Evolutionary conservation across 2,329 filamentous ascomycete genomes (phyloP), one percentile per base, ranked within the genome.

Genomic region (Ophiostoma perfectum): DNA sequence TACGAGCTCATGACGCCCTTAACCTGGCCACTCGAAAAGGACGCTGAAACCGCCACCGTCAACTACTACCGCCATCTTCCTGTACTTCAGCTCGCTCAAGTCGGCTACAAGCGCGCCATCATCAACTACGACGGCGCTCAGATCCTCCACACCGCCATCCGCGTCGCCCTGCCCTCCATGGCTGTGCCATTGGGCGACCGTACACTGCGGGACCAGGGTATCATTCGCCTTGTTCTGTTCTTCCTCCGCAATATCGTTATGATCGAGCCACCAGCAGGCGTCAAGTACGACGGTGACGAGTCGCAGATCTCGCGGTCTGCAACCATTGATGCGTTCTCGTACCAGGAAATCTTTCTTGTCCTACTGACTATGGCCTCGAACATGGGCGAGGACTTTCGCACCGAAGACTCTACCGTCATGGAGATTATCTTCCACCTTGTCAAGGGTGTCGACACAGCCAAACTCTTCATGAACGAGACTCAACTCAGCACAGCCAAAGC

Each of bases 31-130:
- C 84, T 97, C 75, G 92, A 97, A 71, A 86, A 88, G 73, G 88
- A 93, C 70, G 83, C 86, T 71, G 88, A 90, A 70, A 86, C 90
- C 75, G 94, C 95, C 86, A 98, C 93, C 4, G 82, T 93, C 74
- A 98, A 99, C 76, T 92, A 98, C 77, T 90, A 97, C 76, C 87
- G 92, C 69, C 95, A 99, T 79, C 86, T 93, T 55, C 93, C 95
- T 1, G 95, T 95, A 68, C 84, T 99, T 27, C 90, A 95, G 77
- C 85, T 96, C 68, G 90, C 92, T 0, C 95, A 98, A 76, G 84
- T 96, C 5, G 86, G 85, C 70, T 99, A 99, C 81, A 99, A 99
- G 80, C 86, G 91, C 68, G 88, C 89, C 5, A 88, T 97, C 58
- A 86, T 99, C 72, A 93, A 95, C 73, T 93, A 90, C 76, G 91